Conservation (phyloP, 306 rosid genomes). For the Pyrus pyrifolia region DNA sequence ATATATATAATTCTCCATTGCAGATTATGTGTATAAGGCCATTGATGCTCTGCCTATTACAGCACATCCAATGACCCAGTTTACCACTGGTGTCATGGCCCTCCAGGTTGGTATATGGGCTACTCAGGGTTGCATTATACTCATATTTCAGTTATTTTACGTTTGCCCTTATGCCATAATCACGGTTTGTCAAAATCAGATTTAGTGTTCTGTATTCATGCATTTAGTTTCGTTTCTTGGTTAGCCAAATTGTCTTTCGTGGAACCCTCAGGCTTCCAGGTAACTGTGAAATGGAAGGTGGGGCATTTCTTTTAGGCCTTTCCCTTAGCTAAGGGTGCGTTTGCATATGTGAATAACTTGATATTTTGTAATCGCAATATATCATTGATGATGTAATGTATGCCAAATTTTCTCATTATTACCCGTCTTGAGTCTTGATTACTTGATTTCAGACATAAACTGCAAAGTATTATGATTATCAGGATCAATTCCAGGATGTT, state of each 20-base stretch:
- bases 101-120: slow-evolving; percentile 67
- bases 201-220: neutral
- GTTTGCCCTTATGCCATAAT: neutral
- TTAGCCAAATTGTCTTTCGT: neutral
- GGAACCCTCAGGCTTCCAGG: neutral
- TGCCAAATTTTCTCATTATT: neutral
- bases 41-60: slow-evolving; percentile 83
- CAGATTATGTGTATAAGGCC: slow-evolving; percentile 85
- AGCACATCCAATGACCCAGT: slow-evolving; percentile 97
- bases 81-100: slow-evolving; percentile 92
- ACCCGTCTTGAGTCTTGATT: neutral
- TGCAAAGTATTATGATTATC: neutral
- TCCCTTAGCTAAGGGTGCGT: neutral
- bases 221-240: neutral
- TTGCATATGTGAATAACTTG: neutral
- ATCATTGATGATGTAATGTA: neutral
- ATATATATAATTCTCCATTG: slow-evolving; percentile 27
- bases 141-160: neutral
- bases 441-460: neutral
- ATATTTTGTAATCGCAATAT: neutral
- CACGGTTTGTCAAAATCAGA: neutral
- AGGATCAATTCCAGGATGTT: neutral
- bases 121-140: slow-evolving; percentile 6
- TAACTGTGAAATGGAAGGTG: neutral
- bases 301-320: neutral